These are phyloP conservation scores for Emmonsia crescens DNA, from an alignment of 2,329 filamentous ascomycete species.

Conservation along the genomic window DNA sequence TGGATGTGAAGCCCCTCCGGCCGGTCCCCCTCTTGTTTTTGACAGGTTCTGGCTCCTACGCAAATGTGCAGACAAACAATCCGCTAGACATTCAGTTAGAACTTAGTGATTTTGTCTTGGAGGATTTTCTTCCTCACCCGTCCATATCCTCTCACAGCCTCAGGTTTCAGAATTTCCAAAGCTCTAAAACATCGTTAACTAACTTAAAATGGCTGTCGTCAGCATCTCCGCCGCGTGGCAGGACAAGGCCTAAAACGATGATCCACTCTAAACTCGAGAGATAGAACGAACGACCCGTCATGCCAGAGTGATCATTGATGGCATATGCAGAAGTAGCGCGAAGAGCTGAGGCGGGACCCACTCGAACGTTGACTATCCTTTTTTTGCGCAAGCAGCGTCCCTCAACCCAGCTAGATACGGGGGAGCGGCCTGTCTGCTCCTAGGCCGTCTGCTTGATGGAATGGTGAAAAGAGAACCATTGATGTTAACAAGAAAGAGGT, in stretches of 20 bases:
- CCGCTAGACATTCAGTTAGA: background rate
- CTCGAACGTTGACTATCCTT: background rate
- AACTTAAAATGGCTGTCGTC: background rate
- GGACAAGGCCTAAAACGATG: background rate
- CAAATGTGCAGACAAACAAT: background rate
- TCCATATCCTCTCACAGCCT: background rate
- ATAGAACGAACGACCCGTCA: background rate
- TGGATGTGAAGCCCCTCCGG: background rate
- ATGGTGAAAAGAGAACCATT: too few relatives aligned
- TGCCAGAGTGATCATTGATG: background rate
- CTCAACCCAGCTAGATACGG: background rate
- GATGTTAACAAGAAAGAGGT: too few relatives aligned
- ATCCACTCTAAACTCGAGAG: background rate
- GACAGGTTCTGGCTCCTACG: background rate
- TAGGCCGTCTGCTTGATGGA: background rate
- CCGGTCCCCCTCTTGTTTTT: background rate
- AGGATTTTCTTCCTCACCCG: background rate
- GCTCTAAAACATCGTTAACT: background rate
- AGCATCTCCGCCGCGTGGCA: background rate
- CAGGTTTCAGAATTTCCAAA: background rate
- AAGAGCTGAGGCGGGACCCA: background rate
- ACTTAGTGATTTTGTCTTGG: background rate
- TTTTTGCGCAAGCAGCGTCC: background rate
- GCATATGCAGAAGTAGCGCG: too few relatives aligned
- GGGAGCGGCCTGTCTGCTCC: background rate